Evolutionary conservation across 495 filamentous ascomycete species (phyloP).

Genomic region (Hypomontagnella submonticulosa): DNA sequence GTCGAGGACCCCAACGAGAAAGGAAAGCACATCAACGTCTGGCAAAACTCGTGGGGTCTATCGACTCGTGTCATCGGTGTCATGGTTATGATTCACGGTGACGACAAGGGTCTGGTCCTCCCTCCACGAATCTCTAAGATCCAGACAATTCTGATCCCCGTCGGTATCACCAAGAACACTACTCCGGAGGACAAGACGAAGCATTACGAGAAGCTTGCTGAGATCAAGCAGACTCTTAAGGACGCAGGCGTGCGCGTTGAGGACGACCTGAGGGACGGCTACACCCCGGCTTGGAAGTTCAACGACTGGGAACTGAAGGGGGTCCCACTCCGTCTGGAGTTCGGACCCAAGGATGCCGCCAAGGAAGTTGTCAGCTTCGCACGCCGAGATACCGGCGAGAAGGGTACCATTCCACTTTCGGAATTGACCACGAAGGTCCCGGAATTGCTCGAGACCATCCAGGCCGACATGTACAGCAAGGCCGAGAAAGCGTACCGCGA

Average conservation of each 20-base stretch:
- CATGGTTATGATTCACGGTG: slow-evolving; percentile 97
- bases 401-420: slow-evolving; percentile 74
- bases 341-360: slow-evolving; percentile 90
- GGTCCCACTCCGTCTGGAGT: slow-evolving; percentile 91
- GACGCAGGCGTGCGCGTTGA: slow-evolving; percentile 75
- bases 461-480: slow-evolving; percentile 83
- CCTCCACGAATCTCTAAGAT: slow-evolving; percentile 88
- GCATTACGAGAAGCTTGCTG: slow-evolving; percentile 76
- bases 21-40: slow-evolving; percentile 83
- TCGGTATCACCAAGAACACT: slow-evolving; percentile 88
- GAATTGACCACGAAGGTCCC: slow-evolving; percentile 77
- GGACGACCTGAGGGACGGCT: slow-evolving; percentile 79
- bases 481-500: slow-evolving; percentile 78
- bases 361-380: slow-evolving; percentile 84
- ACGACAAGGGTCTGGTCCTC: slow-evolving; percentile 92
- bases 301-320: slow-evolving; percentile 97
- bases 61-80: slow-evolving; percentile 95
- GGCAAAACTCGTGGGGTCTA: slow-evolving; percentile 99
- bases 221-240: slow-evolving; percentile 70
- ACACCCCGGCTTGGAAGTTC: slow-evolving; percentile 94
- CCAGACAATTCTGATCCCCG: slow-evolving; percentile 90
- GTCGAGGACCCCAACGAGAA: slow-evolving; percentile 91
- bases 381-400: slow-evolving; percentile 89
- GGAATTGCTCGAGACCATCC: slow-evolving; percentile 87
- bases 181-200: slow-evolving; percentile 77